Evolutionary conservation across 2,329 filamentous ascomycete genomes (phyloP).

Genomic region (Monosporascus sp.): DNA sequence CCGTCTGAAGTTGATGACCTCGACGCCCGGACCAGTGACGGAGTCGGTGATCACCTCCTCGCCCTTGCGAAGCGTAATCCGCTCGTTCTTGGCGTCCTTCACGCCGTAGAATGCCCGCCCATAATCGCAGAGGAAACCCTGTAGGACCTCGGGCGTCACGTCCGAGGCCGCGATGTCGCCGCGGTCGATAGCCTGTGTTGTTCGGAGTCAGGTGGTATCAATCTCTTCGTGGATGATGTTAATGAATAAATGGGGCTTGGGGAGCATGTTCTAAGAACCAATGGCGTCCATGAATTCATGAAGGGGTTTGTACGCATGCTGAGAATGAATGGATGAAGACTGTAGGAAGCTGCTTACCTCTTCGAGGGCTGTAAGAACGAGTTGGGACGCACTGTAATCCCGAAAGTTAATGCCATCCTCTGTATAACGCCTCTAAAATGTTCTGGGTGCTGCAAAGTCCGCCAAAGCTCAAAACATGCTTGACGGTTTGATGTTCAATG

Average conservation of each 20-base stretch:
- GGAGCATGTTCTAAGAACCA: too few species aligned
- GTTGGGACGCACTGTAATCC: constrained; percentile 28
- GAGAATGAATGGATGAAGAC: too few species aligned
- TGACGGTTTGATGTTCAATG: not conserved
- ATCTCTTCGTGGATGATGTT: too few species aligned
- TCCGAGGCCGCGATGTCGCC: constrained; percentile 21
- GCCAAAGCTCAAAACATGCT: not conserved
- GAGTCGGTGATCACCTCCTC: constrained; percentile 47
- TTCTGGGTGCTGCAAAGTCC: not conserved
- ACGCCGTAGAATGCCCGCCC: constrained; percentile 21
- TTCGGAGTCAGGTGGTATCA: not conserved
- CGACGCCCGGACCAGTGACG: constrained; percentile 48
- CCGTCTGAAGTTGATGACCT: constrained; percentile 61
- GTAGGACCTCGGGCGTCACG: constrained; percentile 23
- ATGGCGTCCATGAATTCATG: too few species aligned
- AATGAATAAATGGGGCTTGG: too few species aligned
- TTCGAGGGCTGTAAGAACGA: constrained; percentile 54
- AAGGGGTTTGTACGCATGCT: too few species aligned
- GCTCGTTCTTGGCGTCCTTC: constrained; percentile 1
- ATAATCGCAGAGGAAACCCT: constrained; percentile 24
- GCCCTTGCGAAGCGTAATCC: constrained; percentile 7
- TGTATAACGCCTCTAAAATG: not conserved
- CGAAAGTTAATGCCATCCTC: not conserved
- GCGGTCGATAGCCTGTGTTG: constrained; percentile 27
- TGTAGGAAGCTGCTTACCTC: constrained; percentile 9